phyloP scores from a whole-genome alignment of 2,329 filamentous ascomycete genomes.

The Bipolaris oryzae region DNA sequence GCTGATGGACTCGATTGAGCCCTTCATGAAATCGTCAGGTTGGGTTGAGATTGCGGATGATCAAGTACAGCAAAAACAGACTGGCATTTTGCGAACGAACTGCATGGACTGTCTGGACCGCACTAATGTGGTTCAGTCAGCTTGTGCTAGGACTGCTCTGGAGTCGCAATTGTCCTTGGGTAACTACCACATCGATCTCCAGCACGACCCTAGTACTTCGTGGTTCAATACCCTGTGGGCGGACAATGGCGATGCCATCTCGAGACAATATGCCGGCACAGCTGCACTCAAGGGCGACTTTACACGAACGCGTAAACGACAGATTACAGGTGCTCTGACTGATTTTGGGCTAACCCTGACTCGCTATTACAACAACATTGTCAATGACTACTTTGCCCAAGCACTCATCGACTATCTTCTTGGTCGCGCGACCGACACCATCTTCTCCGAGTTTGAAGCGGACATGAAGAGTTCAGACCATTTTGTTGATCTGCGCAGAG shows the following conservation, averaged over 20 bases:
- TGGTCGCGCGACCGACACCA: conserved; percentile 80
- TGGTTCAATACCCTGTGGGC: conserved; percentile 99
- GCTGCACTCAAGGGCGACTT: conserved; percentile 97
- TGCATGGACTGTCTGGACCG: conserved; percentile 98
- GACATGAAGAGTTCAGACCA: conserved; percentile 94
- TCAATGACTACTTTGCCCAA: conserved; percentile 97
- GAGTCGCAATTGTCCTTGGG: conserved; percentile 78
- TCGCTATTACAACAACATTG: conserved; percentile 81
- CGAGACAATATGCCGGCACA: conserved; percentile 93
- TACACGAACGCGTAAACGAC: conserved; percentile 85
- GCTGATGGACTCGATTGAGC: conserved; percentile 72
- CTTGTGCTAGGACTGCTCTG: conserved; percentile 81
- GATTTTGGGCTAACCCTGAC: conserved; percentile 89
- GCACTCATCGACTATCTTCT: conserved; percentile 93
- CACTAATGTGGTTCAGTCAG: conserved; percentile 95
- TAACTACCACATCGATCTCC: conserved; percentile 75
- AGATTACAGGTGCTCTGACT: conserved; percentile 88
- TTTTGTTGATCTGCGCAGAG: conserved; percentile 81
- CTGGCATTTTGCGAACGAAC: conserved; percentile 86
- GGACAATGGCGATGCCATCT: conserved; percentile 95
- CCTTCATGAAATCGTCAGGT: conserved; percentile 71
- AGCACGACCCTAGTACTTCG: conserved; percentile 76
- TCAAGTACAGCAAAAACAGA: conserved; percentile 60
- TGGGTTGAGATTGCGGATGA: conserved; percentile 67
- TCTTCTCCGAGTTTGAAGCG: conserved; percentile 93